Evolutionary conservation across 192 early-diverging fungal genomes (phyloP), one percentile per base, ranked within the genome.

Genomic region (Backusella liffmaniae): DNA sequence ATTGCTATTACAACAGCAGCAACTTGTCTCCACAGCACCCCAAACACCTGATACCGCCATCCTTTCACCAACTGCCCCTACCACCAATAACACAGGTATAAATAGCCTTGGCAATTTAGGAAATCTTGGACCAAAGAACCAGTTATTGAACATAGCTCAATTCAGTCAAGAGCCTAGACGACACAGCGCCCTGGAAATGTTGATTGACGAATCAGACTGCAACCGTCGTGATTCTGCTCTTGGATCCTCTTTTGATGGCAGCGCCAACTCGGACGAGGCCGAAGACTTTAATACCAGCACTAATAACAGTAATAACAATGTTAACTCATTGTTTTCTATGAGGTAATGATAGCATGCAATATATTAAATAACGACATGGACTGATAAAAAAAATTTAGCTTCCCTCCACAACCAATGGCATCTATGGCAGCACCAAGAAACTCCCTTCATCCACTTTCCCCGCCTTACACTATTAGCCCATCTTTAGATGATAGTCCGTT

Each of bases 1-100:
- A 32, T 66, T 84, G 30, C 51, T 85, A 30, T 69, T 81, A 3
- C 82, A 86, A 21, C 66, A 67, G 5, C 66, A 74, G 1, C 72
- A 79, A 70, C 42, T 77, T 37, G 37, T 36, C 9, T 8, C 35
- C 13, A 41, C 37, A n/a, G 10, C 66, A 67, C 32, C 65, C 13
- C 39, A 74, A 67, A 34, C 73, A 46, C 30, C 42, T n/a, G 36
- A 49, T 26, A 39, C 35, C 59, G 29, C 18, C 29, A 30, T 51
- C 16, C 4, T 68, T 36, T 37, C 69, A 70, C 30, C 71, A 34
- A 16, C 42, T 12, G 16, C 21, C n/a, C 46, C 34, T 34, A 18
- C 49, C n/a, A 36, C 51, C 13, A 21, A 18, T 8, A 46, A 15
- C 32, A 6, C 41, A 12, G 44, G 29, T 36, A n/a, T 26, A 9